phyloP scores from a whole-genome alignment of 2,329 filamentous ascomycete genomes.

The Pseudonectria foliicola region DNA sequence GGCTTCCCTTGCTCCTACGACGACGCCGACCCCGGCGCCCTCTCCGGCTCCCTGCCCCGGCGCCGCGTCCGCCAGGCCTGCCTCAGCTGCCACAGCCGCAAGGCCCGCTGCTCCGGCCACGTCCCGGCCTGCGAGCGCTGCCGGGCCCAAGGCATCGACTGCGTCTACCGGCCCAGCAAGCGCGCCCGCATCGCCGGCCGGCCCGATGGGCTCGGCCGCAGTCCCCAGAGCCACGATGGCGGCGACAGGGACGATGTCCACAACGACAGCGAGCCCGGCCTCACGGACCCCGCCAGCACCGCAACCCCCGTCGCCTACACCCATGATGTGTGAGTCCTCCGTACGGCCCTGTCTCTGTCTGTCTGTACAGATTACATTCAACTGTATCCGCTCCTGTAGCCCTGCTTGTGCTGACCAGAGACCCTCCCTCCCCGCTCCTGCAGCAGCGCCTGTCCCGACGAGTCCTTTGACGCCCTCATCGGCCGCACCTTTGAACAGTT shows the following conservation, averaged over 20 bases:
- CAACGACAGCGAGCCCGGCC: constrained; percentile 28
- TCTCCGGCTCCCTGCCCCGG: constrained; percentile 40
- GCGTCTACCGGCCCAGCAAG: constrained; percentile 46
- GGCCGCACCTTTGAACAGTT: constrained; percentile 49
- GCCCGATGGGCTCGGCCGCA: constrained; percentile 22
- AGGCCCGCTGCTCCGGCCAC: constrained; percentile 52
- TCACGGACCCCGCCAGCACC: constrained; percentile 27
- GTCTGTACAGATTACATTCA: constrained; percentile 13
- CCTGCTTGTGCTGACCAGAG: too few relatives aligned
- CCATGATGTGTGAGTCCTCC: constrained; percentile 28
- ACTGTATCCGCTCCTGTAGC: too few relatives aligned
- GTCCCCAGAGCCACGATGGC: constrained; percentile 28
- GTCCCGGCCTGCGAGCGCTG: constrained; percentile 46
- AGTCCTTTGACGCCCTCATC: constrained; percentile 42
- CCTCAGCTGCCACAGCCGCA: constrained; percentile 50
- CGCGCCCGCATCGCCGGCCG: constrained; percentile 24
- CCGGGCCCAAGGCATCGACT: constrained; percentile 46
- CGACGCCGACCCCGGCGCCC: constrained; percentile 35
- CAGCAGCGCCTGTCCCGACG: constrained; percentile 30
- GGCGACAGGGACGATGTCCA: constrained; percentile 27
- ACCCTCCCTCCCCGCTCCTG: too few relatives aligned
- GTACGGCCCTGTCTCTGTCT: neutral
- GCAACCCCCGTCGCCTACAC: constrained; percentile 27
- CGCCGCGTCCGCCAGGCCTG: constrained; percentile 51
- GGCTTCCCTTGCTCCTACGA: constrained; percentile 52